phyloP scores from a whole-genome alignment of 768 basidiomycete genomes.

The Hortiboletus campestris region DNA sequence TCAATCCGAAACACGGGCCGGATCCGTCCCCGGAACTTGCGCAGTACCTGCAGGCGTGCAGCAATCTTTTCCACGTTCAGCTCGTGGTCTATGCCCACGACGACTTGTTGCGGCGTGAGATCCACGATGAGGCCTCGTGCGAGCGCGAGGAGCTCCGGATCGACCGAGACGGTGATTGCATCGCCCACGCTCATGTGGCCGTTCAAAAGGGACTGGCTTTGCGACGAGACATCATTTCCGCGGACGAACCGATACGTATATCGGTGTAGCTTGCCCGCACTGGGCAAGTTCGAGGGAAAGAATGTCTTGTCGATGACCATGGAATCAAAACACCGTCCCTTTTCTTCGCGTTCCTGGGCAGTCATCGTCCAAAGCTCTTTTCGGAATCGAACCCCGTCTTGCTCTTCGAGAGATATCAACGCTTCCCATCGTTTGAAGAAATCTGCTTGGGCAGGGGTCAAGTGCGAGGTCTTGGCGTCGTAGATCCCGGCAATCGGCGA shows the following conservation, averaged over 20 bases:
- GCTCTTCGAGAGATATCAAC: conserved; percentile 82
- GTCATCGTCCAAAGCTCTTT: conserved; percentile 94
- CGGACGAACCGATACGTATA: conserved; percentile 75
- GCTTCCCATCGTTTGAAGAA: conserved; percentile 94
- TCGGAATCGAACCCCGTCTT: conserved; percentile 77
- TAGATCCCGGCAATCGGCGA: conserved; percentile 69
- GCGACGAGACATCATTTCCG: conserved; percentile 14
- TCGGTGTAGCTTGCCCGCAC: conserved; percentile 63
- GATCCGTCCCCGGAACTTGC: conserved; percentile 11
- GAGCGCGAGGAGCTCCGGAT: conserved; percentile 81
- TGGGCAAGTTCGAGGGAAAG: conserved; percentile 18
- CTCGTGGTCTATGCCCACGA: conserved; percentile 81
- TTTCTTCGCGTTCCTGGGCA: conserved; percentile 72
- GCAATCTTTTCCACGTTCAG: conserved; percentile 53
- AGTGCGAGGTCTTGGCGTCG: conserved; percentile 74
- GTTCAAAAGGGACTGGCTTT: conserved; percentile 49
- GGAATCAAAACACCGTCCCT: conserved; percentile 79
- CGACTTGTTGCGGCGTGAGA: conserved; percentile 59
- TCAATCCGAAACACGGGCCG: conserved; percentile 75
- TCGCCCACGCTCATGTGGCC: conserved; percentile 81
- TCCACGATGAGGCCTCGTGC: conserved; percentile 80
- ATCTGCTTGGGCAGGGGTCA: conserved; percentile 58
- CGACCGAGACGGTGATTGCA: conserved; percentile 82
- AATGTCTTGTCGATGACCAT: conserved; percentile 67
- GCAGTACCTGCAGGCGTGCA: conserved; percentile 33